These are phyloP conservation scores for Haberlea rhodopensis DNA, from an alignment of 257 asterid genomes.

Conservation along the genomic window DNA sequence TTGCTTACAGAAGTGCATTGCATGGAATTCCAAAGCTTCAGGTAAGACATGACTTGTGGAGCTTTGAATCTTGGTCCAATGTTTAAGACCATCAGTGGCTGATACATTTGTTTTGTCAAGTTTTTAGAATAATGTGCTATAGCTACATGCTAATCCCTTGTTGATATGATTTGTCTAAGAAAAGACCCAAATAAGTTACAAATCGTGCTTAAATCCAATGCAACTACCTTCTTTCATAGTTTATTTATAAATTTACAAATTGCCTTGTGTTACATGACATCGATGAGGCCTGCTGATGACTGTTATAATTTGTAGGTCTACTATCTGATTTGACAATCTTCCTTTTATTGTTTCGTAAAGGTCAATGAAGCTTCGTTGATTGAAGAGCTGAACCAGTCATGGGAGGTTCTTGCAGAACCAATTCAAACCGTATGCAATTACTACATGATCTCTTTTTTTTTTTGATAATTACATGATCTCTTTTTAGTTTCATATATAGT, in stretches of 20 bases:
- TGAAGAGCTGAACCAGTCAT: constrained; percentile 62
- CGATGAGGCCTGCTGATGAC: not conserved
- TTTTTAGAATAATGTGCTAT: not conserved
- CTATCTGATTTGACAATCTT: not conserved
- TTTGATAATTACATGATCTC: too few species aligned
- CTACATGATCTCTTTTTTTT: constrained; percentile 3
- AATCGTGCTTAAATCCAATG: too few species aligned
- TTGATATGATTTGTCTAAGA: not conserved
- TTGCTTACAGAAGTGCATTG: constrained; percentile 77
- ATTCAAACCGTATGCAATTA: constrained; percentile 76
- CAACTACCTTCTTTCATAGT: not conserved
- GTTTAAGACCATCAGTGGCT: not conserved
- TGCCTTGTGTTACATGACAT: constrained; percentile 1
- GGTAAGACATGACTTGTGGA: constrained; percentile 38
- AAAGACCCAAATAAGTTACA: not conserved
- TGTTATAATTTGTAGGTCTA: not conserved
- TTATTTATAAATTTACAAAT: not conserved
- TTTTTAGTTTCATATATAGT: not conserved
- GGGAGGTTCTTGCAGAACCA: constrained; percentile 99
- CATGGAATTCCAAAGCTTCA: constrained; percentile 84
- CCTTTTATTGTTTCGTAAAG: constrained; percentile 31
- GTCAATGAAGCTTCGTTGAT: constrained; percentile 65
- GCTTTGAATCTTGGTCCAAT: not conserved
- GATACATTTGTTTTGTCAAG: not conserved
- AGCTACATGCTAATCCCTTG: constrained; percentile 11